Conservation (phyloP, 176 grass and related monocot species). For the Dendrocalamus sinicus region DNA sequence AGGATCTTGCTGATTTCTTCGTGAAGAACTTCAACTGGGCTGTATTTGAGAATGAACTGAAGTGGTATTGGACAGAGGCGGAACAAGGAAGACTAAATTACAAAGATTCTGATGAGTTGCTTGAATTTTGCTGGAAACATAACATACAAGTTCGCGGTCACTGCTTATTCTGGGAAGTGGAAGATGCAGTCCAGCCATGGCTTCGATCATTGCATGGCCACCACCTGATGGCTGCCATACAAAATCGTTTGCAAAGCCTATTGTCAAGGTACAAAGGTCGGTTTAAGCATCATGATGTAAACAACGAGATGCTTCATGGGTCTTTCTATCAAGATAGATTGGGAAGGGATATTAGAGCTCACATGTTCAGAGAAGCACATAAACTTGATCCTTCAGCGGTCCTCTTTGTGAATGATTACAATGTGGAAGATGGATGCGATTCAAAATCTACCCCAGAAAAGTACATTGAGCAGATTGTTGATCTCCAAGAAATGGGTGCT, state of each 20-base stretch:
- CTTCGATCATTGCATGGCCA: slow-evolving; percentile 68
- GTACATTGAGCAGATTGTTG: slow-evolving; percentile 78
- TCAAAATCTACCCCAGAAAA: slow-evolving; percentile 84
- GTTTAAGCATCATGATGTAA: slow-evolving; percentile 94
- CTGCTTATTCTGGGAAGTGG: slow-evolving; percentile 98
- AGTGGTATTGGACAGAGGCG: slow-evolving; percentile 94
- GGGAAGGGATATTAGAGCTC: slow-evolving; percentile 86
- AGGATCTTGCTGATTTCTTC: slow-evolving; percentile 91
- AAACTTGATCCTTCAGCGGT: slow-evolving; percentile 81
- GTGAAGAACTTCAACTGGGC: slow-evolving; percentile 97
- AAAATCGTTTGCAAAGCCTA: slow-evolving; percentile 70
- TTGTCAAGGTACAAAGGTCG: slow-evolving; percentile 83
- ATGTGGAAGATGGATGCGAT: slow-evolving; percentile 94
- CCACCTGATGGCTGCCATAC: slow-evolving; percentile 73
- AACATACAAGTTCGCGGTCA: slow-evolving; percentile 82
- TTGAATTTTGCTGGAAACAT: slow-evolving; percentile 84
- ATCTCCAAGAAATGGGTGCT: slow-evolving; percentile 83
- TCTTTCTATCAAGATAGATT: slow-evolving; percentile 93
- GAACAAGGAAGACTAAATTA: slow-evolving; percentile 82
- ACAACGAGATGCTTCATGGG: slow-evolving; percentile 99
- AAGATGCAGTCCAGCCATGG: slow-evolving; percentile 82
- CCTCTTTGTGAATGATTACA: slow-evolving; percentile 96
- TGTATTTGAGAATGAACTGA: slow-evolving; percentile 97
- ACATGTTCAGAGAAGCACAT: slow-evolving; percentile 94
- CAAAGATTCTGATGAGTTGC: slow-evolving; percentile 87